Base-by-base conservation (phyloP, 1,284 basidiomycete genomes). In the Naganishia sp. region DNA sequence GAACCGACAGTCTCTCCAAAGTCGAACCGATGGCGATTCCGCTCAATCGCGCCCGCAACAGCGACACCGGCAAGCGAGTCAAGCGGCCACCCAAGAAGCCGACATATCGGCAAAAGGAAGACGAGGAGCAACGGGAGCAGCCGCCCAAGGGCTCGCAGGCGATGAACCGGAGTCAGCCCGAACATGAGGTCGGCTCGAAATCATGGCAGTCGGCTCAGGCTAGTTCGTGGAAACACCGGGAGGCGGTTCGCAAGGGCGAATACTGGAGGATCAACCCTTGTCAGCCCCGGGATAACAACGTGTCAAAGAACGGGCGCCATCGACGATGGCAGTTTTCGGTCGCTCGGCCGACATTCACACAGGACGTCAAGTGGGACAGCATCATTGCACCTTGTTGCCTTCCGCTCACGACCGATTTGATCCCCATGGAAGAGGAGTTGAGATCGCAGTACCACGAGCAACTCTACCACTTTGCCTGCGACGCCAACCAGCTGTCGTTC, bases 311-410 rank as follows among this genome's bases (percentile, higher is more conserved):
- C 6, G 73, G 87, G 6, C 86, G 94, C 36, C 90, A 90, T 3
- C 83, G 88, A 45, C 82, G 91, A 21, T 94, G 94, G 93, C 89
- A 95, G 74, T 92, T 96, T 75, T 84, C 90, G 64, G 89, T 91
- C 73, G 89, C 93, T 0, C 84, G 84, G 9, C 85, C 87, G 4
- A 78, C 85, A n/a, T 88, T 86, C 74, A 90, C 91, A 74, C 88
- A 94, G 72, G 87, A 92, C 39, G 87, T 95, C 79, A 97, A 98
- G 75, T 99, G 95, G 95, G 87, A 87, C 69, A 88, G 88, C 16
- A 86, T 94, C 77, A 84, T 88, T 54, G 89, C 88, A 0, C 91
- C 92, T 0, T 86, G 86, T 6, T 97, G 92, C 75, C 83, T 99
- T 9, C 95, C 95, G 1, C 83, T 99, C 54, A 95, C 94, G 0